Evolutionary conservation across 805 yeast genomes (phyloP).

Genomic region (Kuraishia cidri): DNA sequence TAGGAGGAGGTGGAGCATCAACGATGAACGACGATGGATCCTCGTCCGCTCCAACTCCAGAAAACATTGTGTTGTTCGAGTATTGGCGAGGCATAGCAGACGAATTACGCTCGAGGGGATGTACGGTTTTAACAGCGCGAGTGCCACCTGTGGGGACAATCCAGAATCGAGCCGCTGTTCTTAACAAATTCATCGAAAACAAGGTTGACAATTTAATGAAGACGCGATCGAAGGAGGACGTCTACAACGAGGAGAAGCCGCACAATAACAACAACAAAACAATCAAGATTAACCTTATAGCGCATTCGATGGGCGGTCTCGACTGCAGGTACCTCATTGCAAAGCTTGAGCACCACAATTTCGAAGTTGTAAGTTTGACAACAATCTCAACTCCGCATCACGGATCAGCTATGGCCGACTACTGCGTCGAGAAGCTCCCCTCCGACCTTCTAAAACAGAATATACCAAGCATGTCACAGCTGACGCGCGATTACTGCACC

Average conservation of each 20-base stretch:
- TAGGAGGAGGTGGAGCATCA: too few species aligned
- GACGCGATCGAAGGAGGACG: constrained; percentile 9
- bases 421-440: constrained; percentile 27
- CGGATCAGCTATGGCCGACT: constrained; percentile 81
- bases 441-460: constrained; percentile 6
- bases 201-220: constrained; percentile 7
- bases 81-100: constrained; percentile 80
- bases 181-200: constrained; percentile 40
- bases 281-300: constrained; percentile 61
- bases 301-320: constrained; percentile 93
- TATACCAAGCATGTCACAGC: constrained; percentile 44
- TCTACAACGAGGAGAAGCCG: constrained; percentile 11
- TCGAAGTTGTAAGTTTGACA: constrained; percentile 64
- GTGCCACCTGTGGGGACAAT: constrained; percentile 83
- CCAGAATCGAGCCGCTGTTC: constrained; percentile 50
- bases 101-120: constrained; percentile 51
- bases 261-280: not conserved
- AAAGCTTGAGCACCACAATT: constrained; percentile 34
- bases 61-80: constrained; percentile 46
- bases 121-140: constrained; percentile 59
- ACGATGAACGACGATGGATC: too few species aligned
- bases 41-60: too few species aligned
- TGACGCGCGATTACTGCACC: constrained; percentile 47
- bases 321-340: constrained; percentile 75
- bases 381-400: constrained; percentile 86